Conservation (phyloP, 2,329 filamentous ascomycete genomes). For the Fusarium euwallaceae region DNA sequence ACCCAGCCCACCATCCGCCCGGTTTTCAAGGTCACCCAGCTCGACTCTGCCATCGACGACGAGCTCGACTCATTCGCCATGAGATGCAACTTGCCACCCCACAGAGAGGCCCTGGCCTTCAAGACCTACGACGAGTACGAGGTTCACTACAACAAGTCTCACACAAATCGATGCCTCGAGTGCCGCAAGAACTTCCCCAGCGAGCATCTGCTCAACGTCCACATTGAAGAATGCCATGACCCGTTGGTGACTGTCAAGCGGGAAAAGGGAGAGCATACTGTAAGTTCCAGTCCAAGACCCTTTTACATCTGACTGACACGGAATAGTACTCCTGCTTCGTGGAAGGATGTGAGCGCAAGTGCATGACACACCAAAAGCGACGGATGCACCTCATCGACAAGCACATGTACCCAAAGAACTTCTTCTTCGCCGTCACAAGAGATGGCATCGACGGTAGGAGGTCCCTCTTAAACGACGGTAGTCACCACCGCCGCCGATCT, state of each 20-base stretch:
- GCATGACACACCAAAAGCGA: conserved; percentile 85
- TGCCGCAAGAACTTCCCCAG: conserved; percentile 92
- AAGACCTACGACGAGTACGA: conserved; percentile 85
- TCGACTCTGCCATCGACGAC: conserved; percentile 62
- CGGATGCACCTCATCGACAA: conserved; percentile 93
- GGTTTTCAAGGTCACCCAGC: conserved; percentile 69
- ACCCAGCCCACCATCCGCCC: conserved; percentile 44
- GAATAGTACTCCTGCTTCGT: conserved; percentile 87
- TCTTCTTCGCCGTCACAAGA: conserved; percentile 89
- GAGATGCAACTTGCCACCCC: conserved; percentile 85
- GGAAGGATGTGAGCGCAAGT: conserved; percentile 87
- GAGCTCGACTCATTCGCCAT: conserved; percentile 65
- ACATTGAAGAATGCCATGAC: conserved; percentile 94
- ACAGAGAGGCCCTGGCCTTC: conserved; percentile 79
- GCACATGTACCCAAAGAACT: conserved; percentile 89
- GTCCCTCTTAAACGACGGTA: conserved; percentile 78
- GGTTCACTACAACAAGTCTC: conserved; percentile 83
- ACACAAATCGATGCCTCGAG: conserved; percentile 86
- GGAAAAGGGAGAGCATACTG: conserved; percentile 88
- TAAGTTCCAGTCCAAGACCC: conserved; percentile 58
- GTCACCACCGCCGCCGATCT: conserved; percentile 63
- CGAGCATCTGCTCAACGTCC: conserved; percentile 81
- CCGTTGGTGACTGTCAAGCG: conserved; percentile 78
- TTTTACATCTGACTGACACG: conserved; percentile 25
- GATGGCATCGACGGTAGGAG: conserved; percentile 88